Conservation (phyloP, 805 yeast genomes). For the Pichia manshurica region DNA sequence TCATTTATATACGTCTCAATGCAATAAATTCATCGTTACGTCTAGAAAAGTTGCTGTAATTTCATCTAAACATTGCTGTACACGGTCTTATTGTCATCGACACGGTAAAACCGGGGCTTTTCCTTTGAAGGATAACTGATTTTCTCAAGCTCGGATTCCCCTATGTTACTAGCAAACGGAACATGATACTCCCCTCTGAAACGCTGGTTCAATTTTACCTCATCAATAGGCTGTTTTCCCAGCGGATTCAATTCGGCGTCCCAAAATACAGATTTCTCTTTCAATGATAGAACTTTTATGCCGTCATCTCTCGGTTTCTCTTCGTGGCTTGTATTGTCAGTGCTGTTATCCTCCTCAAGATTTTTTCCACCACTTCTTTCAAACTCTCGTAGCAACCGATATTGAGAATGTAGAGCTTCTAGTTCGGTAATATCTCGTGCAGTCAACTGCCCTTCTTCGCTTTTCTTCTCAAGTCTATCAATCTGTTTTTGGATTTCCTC, state of each 20-base stretch:
- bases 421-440: constrained; percentile 17
- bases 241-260: constrained; percentile 63
- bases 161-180: constrained; percentile 1
- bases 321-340: not conserved
- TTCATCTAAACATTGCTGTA: constrained; percentile 1
- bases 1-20: not conserved
- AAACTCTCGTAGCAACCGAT: constrained; percentile 16
- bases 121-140: constrained; percentile 31
- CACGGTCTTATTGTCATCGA: constrained; percentile 15
- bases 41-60: too few species aligned
- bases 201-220: constrained; percentile 27
- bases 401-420: constrained; percentile 16
- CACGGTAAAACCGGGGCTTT: constrained; percentile 44
- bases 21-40: constrained; percentile 4
- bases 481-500: not conserved
- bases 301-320: constrained; percentile 34
- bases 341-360: too few species aligned
- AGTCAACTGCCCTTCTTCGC: constrained; percentile 5
- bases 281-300: not conserved
- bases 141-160: not conserved
- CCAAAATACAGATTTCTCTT: constrained; percentile 45
- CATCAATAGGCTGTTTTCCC: constrained; percentile 33
- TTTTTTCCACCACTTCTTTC: constrained; percentile 3
- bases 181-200: not conserved
- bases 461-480: not conserved